Base-by-base conservation (phyloP, 257 asterid species). In the Prunella vulgaris region DNA sequence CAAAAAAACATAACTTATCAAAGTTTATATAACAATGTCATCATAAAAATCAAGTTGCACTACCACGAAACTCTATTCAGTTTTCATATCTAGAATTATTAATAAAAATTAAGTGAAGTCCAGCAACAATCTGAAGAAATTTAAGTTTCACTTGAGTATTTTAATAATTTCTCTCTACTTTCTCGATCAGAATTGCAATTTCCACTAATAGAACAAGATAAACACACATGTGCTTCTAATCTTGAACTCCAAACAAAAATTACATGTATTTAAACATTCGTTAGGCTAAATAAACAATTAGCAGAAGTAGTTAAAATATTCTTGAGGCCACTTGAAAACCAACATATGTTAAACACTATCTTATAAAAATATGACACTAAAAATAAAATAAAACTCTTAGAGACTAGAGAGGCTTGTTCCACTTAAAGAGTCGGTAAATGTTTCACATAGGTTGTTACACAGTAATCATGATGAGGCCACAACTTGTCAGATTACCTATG, bases 401-500 rank as follows among this genome's bases (percentile, higher is more conserved):
- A n/a, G n/a, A n/a, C n/a, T n/a, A 38, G 5, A 28, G 38, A 68
- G 72, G 66, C 54, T 60, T 27, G 37, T 69, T 46, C 59, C 66
- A 66, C 72, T 74, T 59, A 12, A 35, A 58, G 42, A 56, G 27
- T 25, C 22, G 42, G 21, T 1, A 57, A 33, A 76, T 18, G 24
- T 15, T 25, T 9, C 60, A 46, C 38, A 25, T 38, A 54, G 73
- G 54, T 57, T 13, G 27, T 65, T 27, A 5, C 37, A 62, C 40
- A 51, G 14, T 8, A 72, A 66, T 60, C 54, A 68, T 71, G 59
- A 64, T 60, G 51, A 64, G 67, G 77, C 48, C 46, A 37, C 33
- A 27, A 60, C 28, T n/a, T 61, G 52, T 71, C 64, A 17, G 46
- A 49, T 80, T 85, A 94, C 99, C 99, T 89, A 77, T 94, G 99